Evolutionary conservation across 2,329 filamentous ascomycete species (phyloP), one percentile per base, ranked within the genome.

Genomic region (Zasmidium citrigriseum): DNA sequence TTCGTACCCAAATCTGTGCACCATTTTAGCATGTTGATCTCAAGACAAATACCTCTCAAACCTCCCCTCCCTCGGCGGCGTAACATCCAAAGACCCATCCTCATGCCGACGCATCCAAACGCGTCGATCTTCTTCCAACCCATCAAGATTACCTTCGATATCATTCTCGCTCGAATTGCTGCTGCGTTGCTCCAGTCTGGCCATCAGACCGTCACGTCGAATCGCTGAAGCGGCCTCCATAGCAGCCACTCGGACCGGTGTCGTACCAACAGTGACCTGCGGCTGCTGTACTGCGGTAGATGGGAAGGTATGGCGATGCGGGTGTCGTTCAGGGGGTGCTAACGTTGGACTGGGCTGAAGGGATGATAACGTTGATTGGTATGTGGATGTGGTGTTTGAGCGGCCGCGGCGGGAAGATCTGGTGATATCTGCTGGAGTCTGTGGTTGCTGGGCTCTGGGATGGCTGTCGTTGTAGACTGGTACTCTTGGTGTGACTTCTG

Each of bases 401-500:
- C 56, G 62, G 7, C 54, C 54, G 16, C 60, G 67, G 9, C 66
- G 54, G 2, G 57, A 48, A 0, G 62, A 60, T 22, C 53, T 58
- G 16, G 45, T 47, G 10, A 73, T 27, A 52, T 75, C 71, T n/a
- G 71, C 70, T 14, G 72, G 72, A 1, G 71, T 75, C 45, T 72
- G 71, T 4, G 72, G 72, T 52, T 75, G 72, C 3, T 59, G 58
- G 4, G 52, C 44, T 10, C 67, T 54, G 3, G 71, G 64, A 12
- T 60, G 45, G 11, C 57, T 51, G 46, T 75, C 72, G 50, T 73
- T 65, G 63, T 74, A 74, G 25, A 75, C 62, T 12, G 53, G 59
- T 11, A 73, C 20, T 14, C 56, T 57, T 9, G 64, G 64, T 2
- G 64, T 68, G 45, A 22, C 60, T 49, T 20, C 47, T 47, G 47